phyloP scores from a whole-genome alignment of 2,329 filamentous ascomycete species.

The Truncatella angustata region DNA sequence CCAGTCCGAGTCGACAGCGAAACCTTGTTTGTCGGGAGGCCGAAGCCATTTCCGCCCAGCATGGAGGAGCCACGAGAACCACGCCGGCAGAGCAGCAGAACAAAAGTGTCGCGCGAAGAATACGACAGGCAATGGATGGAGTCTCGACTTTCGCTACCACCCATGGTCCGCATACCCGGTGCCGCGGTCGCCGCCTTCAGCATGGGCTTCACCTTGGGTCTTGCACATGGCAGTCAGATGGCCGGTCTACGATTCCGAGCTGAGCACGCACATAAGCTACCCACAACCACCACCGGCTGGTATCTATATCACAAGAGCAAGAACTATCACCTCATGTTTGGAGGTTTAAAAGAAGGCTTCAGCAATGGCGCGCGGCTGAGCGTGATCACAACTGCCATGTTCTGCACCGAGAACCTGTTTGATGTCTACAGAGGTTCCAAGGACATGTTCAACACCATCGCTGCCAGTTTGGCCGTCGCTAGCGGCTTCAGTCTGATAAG shows the following conservation, averaged over 20 bases:
- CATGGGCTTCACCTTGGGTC: slow-evolving; percentile 69
- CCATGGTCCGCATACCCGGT: slow-evolving; percentile 63
- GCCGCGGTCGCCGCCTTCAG: slow-evolving; percentile 62
- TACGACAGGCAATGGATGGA: slow-evolving; percentile 32
- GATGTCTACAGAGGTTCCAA: slow-evolving; percentile 68
- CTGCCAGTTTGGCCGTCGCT: slow-evolving; percentile 80
- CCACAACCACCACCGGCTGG: slow-evolving; percentile 80
- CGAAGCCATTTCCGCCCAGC: no score
- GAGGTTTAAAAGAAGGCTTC: slow-evolving; percentile 74
- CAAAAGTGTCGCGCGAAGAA: slow-evolving; percentile 25
- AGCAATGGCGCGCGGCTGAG: slow-evolving; percentile 70
- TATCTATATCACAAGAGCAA: slow-evolving; percentile 99
- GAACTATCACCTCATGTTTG: slow-evolving; percentile 82
- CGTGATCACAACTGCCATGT: slow-evolving; percentile 73
- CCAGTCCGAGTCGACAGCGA: no score
- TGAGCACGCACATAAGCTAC: slow-evolving; percentile 93
- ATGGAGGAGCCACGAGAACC: background rate
- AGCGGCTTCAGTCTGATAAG: slow-evolving; percentile 86
- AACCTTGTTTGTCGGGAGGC: no score
- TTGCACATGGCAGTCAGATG: slow-evolving; percentile 69
- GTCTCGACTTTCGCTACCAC: slow-evolving; percentile 60
- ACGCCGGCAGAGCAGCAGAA: background rate
- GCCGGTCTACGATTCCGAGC: slow-evolving; percentile 84
- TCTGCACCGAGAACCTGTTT: slow-evolving; percentile 80
- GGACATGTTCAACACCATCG: slow-evolving; percentile 78